Evolutionary conservation across 495 filamentous ascomycete genomes (phyloP).

Genomic region (Penicillium atrosanguineum): DNA sequence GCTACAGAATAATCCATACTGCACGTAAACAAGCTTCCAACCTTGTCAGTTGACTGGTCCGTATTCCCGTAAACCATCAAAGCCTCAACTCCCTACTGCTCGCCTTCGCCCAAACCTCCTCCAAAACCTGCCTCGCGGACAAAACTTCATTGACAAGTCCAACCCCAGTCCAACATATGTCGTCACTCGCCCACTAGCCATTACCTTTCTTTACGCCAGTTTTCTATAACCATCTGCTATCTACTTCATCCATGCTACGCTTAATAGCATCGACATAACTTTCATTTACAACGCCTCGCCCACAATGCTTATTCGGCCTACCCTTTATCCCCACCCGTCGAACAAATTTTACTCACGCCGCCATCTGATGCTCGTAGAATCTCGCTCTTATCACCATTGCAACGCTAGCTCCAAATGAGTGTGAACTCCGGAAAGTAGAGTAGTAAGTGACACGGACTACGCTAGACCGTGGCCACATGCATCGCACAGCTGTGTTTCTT

Average conservation of each 20-base stretch:
- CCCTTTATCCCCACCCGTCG: constrained; percentile 60
- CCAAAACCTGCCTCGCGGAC: constrained; percentile 24
- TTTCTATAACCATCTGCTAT: constrained; percentile 56
- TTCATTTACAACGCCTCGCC: constrained; percentile 58
- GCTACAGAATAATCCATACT: neutral
- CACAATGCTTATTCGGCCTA: constrained; percentile 64
- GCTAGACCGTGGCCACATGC: constrained; percentile 72
- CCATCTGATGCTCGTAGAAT: constrained; percentile 61
- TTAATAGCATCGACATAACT: constrained; percentile 53
- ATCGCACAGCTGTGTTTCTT: constrained; percentile 37
- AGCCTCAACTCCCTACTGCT: neutral
- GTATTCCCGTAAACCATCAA: neutral
- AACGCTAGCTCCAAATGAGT: constrained; percentile 54
- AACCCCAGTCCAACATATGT: constrained; percentile 57
- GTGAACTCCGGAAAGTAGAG: constrained; percentile 52
- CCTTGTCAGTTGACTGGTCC: too few species aligned
- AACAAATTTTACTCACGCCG: constrained; percentile 59
- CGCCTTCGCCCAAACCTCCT: neutral
- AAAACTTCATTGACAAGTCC: constrained; percentile 31
- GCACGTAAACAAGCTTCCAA: too few species aligned
- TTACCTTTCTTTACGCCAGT: constrained; percentile 46
- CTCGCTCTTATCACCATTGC: constrained; percentile 54
- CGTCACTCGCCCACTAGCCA: constrained; percentile 59
- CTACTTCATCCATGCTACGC: constrained; percentile 47
- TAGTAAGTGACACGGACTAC: constrained; percentile 52